A percentile compares a stretch with the other conserved stretches of the same genome.
Conservation (phyloP, 345 rosid genomes). For the Salix caprea region DNA sequence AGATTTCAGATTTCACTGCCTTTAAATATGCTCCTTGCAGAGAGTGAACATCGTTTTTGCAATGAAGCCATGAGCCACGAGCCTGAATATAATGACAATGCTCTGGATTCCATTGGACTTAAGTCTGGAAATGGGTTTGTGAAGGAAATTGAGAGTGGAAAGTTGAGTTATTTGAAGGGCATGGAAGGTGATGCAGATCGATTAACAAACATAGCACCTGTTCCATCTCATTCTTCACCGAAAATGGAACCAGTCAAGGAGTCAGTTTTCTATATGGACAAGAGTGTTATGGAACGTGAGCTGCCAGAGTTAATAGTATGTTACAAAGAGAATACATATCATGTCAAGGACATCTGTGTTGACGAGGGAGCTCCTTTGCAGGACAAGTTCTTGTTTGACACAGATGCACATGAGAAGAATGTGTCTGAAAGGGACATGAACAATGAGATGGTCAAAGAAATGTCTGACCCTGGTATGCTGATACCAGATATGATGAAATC, state of each 20-base stretch:
- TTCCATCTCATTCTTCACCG: slow-evolving; percentile 12
- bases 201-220: slow-evolving; percentile 12
- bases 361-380: slow-evolving; percentile 64
- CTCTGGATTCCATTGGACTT: slow-evolving; percentile 27
- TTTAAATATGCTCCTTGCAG: slow-evolving; percentile 34
- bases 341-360: slow-evolving; percentile 73
- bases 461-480: slow-evolving; percentile 8
- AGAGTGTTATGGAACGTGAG: slow-evolving; percentile 47
- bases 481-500: slow-evolving; percentile 17
- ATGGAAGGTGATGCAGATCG: slow-evolving; percentile 21
- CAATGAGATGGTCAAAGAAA: slow-evolving; percentile 7
- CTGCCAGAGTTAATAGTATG: slow-evolving; percentile 67
- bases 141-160: slow-evolving; percentile 25
- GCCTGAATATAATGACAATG: slow-evolving; percentile 29
- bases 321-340: slow-evolving; percentile 51
- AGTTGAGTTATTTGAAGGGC: slow-evolving; percentile 15
- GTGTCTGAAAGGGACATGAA: slow-evolving; percentile 25
- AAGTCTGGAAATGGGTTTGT: slow-evolving; percentile 29
- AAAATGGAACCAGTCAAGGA: slow-evolving; percentile 30
- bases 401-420: slow-evolving; percentile 25
- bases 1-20: slow-evolving; percentile 6
- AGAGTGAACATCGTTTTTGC: slow-evolving; percentile 38
- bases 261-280: slow-evolving; percentile 48
- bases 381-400: slow-evolving; percentile 50
- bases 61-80: slow-evolving; percentile 34